Evolutionary conservation across 768 basidiomycete species (phyloP).

Genomic region (Coprinopsis cinerea): DNA sequence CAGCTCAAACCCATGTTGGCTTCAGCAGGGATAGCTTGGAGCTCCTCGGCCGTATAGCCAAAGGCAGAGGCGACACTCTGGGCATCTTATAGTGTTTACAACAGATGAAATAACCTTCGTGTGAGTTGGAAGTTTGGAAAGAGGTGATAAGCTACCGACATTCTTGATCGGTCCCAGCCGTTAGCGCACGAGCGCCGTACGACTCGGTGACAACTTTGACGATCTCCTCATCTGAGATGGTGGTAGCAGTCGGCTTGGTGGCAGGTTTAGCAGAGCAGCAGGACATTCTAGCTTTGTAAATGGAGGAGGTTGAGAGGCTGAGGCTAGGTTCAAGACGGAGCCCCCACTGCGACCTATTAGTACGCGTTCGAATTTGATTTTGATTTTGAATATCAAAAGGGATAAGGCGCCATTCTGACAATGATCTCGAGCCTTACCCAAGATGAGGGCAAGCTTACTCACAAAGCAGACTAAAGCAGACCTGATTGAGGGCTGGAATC

Average conservation of each 20-base stretch:
- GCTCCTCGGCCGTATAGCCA: slow-evolving; percentile 41
- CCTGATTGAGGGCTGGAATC: too few species aligned
- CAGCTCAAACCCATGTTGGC: slow-evolving; percentile 49
- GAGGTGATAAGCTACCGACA: neutral
- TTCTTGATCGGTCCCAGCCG: slow-evolving; percentile 20
- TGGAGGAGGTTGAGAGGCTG: neutral
- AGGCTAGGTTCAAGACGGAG: neutral
- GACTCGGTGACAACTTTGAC: slow-evolving; percentile 23
- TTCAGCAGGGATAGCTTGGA: slow-evolving; percentile 35
- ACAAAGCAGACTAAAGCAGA: too few species aligned
- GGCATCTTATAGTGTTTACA: slow-evolving; percentile 19
- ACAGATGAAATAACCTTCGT: neutral
- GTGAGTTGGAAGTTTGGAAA: neutral
- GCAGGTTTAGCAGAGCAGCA: neutral
- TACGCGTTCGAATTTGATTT: slow-evolving; percentile 2
- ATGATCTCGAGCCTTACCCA: too few species aligned
- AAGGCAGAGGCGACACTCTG: slow-evolving; percentile 34
- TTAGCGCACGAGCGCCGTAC: slow-evolving; percentile 27
- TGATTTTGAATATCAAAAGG: slow-evolving; percentile 10
- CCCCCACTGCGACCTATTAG: neutral
- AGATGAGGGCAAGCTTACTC: too few species aligned
- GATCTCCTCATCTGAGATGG: slow-evolving; percentile 12
- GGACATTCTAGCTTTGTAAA: neutral
- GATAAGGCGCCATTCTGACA: too few species aligned
- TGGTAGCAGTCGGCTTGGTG: neutral